Conservation (phyloP, 139 green algal genomes). For the Nannochloris sp. region DNA sequence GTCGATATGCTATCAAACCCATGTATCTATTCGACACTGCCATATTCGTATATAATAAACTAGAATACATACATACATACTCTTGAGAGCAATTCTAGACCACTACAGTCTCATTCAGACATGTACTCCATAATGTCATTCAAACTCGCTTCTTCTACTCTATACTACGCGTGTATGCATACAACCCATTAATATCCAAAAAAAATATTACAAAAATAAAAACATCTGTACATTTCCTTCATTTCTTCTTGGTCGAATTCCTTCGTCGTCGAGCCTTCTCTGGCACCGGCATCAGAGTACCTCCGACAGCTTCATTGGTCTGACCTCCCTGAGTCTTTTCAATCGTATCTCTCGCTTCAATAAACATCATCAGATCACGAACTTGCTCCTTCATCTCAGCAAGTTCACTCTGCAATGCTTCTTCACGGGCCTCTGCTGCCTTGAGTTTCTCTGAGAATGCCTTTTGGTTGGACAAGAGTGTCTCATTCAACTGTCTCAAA, state of each 20-base stretch:
- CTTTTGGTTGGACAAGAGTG: constrained; percentile 38
- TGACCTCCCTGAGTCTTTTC: background rate
- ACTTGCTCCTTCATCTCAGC: constrained; percentile 44
- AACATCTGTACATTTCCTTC: background rate
- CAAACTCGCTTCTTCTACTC: too few species aligned
- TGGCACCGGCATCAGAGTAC: constrained; percentile 26
- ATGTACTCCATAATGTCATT: background rate
- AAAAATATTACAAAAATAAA: constrained; percentile 8
- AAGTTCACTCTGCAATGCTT: constrained; percentile 34
- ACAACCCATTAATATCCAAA: too few species aligned
- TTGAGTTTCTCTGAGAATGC: constrained; percentile 11
- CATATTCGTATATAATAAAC: too few species aligned
- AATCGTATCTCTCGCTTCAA: constrained; percentile 60
- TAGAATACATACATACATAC: too few species aligned
- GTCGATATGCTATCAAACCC: too few species aligned
- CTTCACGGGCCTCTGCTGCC: constrained; percentile 31
- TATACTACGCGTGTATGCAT: too few species aligned
- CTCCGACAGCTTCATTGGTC: constrained; percentile 37
- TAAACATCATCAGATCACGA: constrained; percentile 70
- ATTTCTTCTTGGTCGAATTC: background rate
- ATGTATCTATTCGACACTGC: too few species aligned
- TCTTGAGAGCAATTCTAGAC: too few species aligned
- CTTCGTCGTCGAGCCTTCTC: background rate
- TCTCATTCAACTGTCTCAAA: constrained; percentile 59
- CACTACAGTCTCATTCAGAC: too few species aligned